Evolutionary conservation across 1,284 basidiomycete genomes (phyloP).

Genomic region (Ceratobasidium sp.): DNA sequence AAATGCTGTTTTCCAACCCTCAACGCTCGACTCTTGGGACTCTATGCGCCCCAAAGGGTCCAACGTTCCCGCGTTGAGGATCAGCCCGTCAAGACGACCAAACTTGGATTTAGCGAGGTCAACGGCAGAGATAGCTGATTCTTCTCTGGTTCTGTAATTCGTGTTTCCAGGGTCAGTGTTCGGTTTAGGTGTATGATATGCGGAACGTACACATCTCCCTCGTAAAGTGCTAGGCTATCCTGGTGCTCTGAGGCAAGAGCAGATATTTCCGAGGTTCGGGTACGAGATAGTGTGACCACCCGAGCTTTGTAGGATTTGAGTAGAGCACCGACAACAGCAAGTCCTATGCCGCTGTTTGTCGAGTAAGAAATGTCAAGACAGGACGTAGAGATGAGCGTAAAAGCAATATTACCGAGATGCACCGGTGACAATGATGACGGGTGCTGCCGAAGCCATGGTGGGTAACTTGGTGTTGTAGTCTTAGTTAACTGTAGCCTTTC

Average conservation of each 20-base stretch:
- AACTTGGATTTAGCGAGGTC: conserved; percentile 57
- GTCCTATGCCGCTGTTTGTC: conserved; percentile 74
- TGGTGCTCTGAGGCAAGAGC: conserved; percentile 58
- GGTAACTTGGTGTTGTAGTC: neutral
- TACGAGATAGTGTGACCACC: conserved; percentile 79
- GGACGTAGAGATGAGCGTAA: neutral
- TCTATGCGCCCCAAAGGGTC: conserved; percentile 58
- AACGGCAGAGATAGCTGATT: conserved; percentile 61
- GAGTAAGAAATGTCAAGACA: neutral
- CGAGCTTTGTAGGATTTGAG: conserved; percentile 64
- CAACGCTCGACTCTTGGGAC: conserved; percentile 50
- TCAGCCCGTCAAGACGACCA: conserved; percentile 70
- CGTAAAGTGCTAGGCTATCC: conserved; percentile 58
- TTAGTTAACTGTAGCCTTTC: neutral
- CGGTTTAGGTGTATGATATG: conserved; percentile 29
- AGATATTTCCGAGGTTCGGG: conserved; percentile 66
- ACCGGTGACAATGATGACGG: conserved; percentile 25
- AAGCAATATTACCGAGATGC: conserved; percentile 4
- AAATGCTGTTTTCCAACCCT: conserved; percentile 69
- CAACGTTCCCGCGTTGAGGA: conserved; percentile 80
- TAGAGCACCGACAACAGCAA: conserved; percentile 70
- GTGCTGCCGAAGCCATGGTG: conserved; percentile 4
- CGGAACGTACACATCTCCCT: conserved; percentile 73
- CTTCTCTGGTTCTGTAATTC: conserved; percentile 53
- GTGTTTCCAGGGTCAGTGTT: conserved; percentile 31